A percentile compares a stretch with the other conserved stretches of the same genome.
Evolutionary conservation across 805 yeast species (phyloP).

Genomic region (Tetrapisispora taiwanensis): DNA sequence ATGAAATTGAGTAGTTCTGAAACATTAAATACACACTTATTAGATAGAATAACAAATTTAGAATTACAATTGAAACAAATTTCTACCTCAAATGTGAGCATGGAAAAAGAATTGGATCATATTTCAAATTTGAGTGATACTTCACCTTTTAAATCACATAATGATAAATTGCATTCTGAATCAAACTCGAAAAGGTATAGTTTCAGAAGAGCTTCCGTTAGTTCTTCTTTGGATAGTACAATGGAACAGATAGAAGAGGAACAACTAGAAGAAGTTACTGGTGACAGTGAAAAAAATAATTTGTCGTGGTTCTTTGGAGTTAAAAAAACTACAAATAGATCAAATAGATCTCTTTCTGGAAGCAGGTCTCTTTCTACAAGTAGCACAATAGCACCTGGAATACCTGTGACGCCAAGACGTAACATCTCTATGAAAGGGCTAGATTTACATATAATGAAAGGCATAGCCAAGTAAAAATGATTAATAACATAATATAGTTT

Average conservation of each 20-base stretch:
- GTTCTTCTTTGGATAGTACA: constrained; percentile 9
- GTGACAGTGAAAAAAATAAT: neutral
- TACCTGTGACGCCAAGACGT: constrained; percentile 8
- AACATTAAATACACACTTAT: constrained; percentile 16
- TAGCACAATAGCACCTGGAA: constrained; percentile 8
- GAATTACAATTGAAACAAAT: constrained; percentile 14
- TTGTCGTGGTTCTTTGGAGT: constrained; percentile 4
- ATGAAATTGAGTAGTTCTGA: constrained; percentile 12
- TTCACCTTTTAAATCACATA: constrained; percentile 1
- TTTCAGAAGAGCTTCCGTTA: constrained; percentile 5
- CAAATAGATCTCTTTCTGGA: constrained; percentile 10
- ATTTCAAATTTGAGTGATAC: constrained; percentile 6
- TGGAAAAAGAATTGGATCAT: constrained; percentile 12
- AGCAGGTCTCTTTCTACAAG: constrained; percentile 12
- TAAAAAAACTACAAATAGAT: neutral
- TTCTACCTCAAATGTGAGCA: constrained; percentile 8
- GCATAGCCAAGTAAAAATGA: neutral
- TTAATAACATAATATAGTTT: neutral
- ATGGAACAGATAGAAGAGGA: constrained; percentile 9
- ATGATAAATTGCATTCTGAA: constrained; percentile 1
- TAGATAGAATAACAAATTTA: constrained; percentile 14
- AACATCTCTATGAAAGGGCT: constrained; percentile 15
- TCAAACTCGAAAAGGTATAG: neutral
- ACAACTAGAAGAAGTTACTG: neutral
- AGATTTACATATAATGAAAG: constrained; percentile 10